These are phyloP conservation scores for Saccharomyces hybrid DNA, from an alignment of 1,139 yeast species.

Conservation along the genomic window DNA sequence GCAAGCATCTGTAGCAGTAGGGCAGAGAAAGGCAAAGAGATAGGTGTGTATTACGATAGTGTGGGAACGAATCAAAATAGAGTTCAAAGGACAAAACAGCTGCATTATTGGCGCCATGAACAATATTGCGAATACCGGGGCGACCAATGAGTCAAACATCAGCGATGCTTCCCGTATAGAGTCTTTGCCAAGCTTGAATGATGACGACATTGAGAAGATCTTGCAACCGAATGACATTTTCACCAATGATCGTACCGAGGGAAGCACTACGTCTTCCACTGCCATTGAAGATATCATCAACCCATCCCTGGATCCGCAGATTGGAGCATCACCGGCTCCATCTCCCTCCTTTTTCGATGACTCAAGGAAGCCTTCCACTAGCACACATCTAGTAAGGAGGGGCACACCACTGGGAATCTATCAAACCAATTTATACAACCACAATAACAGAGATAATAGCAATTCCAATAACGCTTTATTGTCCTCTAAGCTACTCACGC, in stretches of 20 bases:
- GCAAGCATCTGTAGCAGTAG: neutral
- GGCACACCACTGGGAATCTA: constrained; percentile 11
- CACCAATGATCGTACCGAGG: constrained; percentile 6
- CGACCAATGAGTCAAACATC: neutral
- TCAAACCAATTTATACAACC: constrained; percentile 1
- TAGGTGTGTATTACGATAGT: neutral
- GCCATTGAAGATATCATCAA: constrained; percentile 27
- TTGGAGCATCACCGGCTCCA: neutral
- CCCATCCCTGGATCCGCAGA: constrained; percentile 13
- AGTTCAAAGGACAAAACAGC: neutral
- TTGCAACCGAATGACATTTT: constrained; percentile 18
- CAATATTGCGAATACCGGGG: neutral
- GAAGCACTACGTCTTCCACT: constrained; percentile 4
- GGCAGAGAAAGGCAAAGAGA: neutral
- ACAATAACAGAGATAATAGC: neutral
- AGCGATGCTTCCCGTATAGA: neutral
- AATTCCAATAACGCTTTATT: constrained; percentile 2
- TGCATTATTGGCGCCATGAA: neutral
- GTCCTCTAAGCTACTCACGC: constrained; percentile 10
- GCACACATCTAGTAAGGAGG: constrained; percentile 13
- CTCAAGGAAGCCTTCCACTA: neutral
- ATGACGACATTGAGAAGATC: constrained; percentile 23
- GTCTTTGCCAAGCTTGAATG: constrained; percentile 7
- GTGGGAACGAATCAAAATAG: neutral
- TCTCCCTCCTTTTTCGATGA: neutral